Evolutionary conservation across 805 yeast species (phyloP), one percentile per base, ranked within the genome.

Genomic region (Debaryomyces maramus): DNA sequence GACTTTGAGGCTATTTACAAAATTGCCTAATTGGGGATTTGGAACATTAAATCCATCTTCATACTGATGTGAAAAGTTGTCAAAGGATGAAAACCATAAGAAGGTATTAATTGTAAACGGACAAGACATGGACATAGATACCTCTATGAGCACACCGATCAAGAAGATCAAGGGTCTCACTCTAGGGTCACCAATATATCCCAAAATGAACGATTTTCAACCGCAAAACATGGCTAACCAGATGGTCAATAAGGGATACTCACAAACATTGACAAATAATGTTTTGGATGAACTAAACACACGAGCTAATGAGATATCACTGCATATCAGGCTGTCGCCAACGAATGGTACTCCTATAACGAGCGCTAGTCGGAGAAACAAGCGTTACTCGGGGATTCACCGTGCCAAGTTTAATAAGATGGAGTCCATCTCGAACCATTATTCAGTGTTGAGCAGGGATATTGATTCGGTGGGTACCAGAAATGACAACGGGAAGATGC

Each of bases 381-480:
- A 60, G 23, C 49, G 71, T 14, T 66, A 52, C 38, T 54, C 63
- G 28, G 64, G 64, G 3, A 48, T 58, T 31, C 73, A 68, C 41
- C 50, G 60, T 30, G 51, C 58, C n/a, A 53, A 60, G 21, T 67
- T 67, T 46, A 54, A 54, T 39, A 56, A 67, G 33, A 73, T 76
- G 80, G 80, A 75, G 17, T 70, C 78, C 13, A 75, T 76, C 13
- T 56, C 68, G 7, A 57, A 61, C 6, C 80, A 75, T 43, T 75
- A 75, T 43, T 74, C 80, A 1, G 74, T 54, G 53, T 35, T 55
- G 60, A 43, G 48, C 51, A 45, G 34, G 13, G 32, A 27, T 9
- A 10, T 15, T 11, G 35, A 39, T 3, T 18, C 24, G 3, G 29
- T 18, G 9, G 17, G 22, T 35, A 32, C 10, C 11, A 30, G 18